Evolutionary conservation across 495 filamentous ascomycete species (phyloP).

Genomic region (Neurospora hispaniola): DNA sequence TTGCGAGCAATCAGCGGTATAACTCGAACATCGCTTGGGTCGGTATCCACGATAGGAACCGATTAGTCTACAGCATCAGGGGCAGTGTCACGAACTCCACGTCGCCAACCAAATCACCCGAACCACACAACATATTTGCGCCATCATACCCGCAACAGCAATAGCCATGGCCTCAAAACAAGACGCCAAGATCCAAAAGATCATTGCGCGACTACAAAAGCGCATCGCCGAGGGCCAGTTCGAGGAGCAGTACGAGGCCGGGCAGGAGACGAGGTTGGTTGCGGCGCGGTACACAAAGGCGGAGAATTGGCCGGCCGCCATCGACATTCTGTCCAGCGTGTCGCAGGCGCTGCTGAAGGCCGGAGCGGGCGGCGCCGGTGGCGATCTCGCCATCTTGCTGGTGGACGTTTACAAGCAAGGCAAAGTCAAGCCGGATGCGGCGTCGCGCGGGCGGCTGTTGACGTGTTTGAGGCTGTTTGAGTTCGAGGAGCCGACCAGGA

Average conservation of each 20-base stretch:
- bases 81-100: not conserved
- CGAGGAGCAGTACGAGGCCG: conserved; percentile 69
- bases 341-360: conserved; percentile 77
- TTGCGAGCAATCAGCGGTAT: not conserved
- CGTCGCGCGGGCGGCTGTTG: conserved; percentile 47
- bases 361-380: conserved; percentile 83
- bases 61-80: not conserved
- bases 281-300: conserved; percentile 84
- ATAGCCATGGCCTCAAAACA: not conserved
- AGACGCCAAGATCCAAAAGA: conserved; percentile 35
- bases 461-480: conserved; percentile 68
- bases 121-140: not conserved
- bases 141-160: not conserved
- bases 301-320: conserved; percentile 68
- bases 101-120: not conserved
- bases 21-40: not conserved
- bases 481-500: conserved; percentile 74
- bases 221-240: conserved; percentile 87
- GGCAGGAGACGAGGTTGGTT: conserved; percentile 92
- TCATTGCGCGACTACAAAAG: conserved; percentile 39
- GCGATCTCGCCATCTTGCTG: conserved; percentile 76
- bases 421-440: conserved; percentile 58
- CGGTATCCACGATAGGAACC: not conserved
- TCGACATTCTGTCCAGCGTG: conserved; percentile 77
- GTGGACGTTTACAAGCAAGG: conserved; percentile 82